Percentiles rank a stretch among this genome's conserved stretches.
These are phyloP conservation scores for Globisporangium lucens DNA, from an alignment of 352 stramenopile genomes.

Conservation along the genomic window DNA sequence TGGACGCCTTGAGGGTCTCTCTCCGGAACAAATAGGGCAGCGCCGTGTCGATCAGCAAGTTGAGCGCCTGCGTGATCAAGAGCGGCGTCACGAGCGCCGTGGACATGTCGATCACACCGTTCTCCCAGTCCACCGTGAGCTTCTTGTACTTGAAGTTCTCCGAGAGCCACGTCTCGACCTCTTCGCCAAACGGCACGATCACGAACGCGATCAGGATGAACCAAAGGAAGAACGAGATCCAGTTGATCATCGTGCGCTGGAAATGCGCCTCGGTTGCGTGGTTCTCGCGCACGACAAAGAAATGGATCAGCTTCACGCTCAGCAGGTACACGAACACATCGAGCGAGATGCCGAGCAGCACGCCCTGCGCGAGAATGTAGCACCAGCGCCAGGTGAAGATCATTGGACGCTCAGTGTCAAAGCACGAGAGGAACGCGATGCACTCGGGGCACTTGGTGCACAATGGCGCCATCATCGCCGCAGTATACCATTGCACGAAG, in stretches of 20 bases:
- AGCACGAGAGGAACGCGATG: conserved; percentile 76
- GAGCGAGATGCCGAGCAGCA: conserved; percentile 79
- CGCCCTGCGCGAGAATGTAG: conserved; percentile 83
- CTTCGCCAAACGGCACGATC: conserved; percentile 79
- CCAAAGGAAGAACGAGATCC: conserved; percentile 90
- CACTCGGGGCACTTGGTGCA: conserved; percentile 75
- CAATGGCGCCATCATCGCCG: conserved; percentile 80
- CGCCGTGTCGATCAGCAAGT: conserved; percentile 80
- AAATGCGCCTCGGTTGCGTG: conserved; percentile 79
- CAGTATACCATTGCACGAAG: conserved; percentile 87
- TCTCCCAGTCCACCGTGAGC: conserved; percentile 80
- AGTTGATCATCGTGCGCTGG: conserved; percentile 85
- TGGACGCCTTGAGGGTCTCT: conserved; percentile 67
- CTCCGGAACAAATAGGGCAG: conserved; percentile 62
- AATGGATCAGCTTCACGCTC: conserved; percentile 79
- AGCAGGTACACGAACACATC: conserved; percentile 84
- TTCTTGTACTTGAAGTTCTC: conserved; percentile 80
- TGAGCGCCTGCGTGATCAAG: conserved; percentile 82
- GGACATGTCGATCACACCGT: conserved; percentile 85
- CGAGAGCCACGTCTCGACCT: conserved; percentile 78
- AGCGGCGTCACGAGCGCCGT: conserved; percentile 83
- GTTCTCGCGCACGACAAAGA: conserved; percentile 83
- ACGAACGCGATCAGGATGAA: conserved; percentile 88
- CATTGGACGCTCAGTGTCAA: conserved; percentile 70
- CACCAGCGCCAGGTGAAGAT: conserved; percentile 72